phyloP scores from a whole-genome alignment of 805 yeast species.

The Sungouiozyma ichnusensis region DNA sequence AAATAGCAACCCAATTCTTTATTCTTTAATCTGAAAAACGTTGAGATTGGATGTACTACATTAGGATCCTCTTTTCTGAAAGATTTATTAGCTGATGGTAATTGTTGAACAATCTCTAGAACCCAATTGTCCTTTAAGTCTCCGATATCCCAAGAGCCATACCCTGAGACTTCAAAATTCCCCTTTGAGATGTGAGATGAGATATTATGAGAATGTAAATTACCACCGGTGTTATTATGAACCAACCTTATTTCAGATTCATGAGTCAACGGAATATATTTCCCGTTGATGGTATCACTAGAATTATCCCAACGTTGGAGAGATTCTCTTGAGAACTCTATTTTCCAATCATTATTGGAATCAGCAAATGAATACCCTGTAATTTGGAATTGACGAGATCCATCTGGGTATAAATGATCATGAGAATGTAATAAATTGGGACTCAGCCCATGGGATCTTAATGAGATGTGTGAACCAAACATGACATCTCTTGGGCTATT shows the following conservation, averaged over 20 bases:
- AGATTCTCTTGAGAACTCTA: constrained; percentile 39
- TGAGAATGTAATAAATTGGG: constrained; percentile 74
- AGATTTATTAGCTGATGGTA: constrained; percentile 28
- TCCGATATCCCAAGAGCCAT: constrained; percentile 55
- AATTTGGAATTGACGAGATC: constrained; percentile 67
- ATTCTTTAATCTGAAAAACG: constrained; percentile 69
- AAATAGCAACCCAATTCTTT: constrained; percentile 68
- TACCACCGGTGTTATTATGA: constrained; percentile 53
- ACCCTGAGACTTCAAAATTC: constrained; percentile 58
- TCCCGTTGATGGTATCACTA: constrained; percentile 10
- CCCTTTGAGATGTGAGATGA: constrained; percentile 49
- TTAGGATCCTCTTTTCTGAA: constrained; percentile 36
- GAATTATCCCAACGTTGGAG: constrained; percentile 27
- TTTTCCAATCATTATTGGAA: constrained; percentile 56
- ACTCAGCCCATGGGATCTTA: constrained; percentile 58
- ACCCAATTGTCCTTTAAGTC: constrained; percentile 72
- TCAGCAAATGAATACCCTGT: constrained; percentile 75
- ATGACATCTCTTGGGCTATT: constrained; percentile 62
- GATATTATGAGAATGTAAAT: constrained; percentile 63
- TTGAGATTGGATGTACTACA: constrained; percentile 66
- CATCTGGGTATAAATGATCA: constrained; percentile 59
- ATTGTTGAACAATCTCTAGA: constrained; percentile 55
- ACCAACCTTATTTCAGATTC: constrained; percentile 53
- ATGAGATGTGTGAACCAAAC: constrained; percentile 37
- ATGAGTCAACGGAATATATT: constrained; percentile 33